These are phyloP conservation scores for Gossypium davidsonii DNA, from an alignment of 441 rosid species.

Conservation along the genomic window DNA sequence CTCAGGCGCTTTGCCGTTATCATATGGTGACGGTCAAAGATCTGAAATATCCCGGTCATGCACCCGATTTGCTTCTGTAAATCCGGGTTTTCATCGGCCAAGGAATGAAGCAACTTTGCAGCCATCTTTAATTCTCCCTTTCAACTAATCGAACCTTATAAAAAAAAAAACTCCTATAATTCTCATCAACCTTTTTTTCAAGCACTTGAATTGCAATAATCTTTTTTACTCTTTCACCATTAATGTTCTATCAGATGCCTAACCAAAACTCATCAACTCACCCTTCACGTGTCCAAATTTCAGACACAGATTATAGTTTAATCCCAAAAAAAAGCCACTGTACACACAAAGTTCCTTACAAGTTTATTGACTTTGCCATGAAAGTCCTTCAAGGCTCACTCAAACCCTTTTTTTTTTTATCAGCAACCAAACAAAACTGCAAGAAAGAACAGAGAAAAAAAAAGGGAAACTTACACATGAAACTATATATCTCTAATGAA, in stretches of 20 bases:
- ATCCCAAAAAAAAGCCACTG: constrained; percentile 6
- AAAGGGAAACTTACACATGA: constrained; percentile 17
- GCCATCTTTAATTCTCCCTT: constrained; percentile 46
- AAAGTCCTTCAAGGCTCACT: constrained; percentile 25
- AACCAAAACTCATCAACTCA: constrained; percentile 2
- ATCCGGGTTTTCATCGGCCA: constrained; percentile 85
- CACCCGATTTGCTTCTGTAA: constrained; percentile 90
- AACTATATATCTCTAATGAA: constrained; percentile 4
- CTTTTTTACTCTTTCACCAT: background rate
- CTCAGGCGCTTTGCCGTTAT: constrained; percentile 42
- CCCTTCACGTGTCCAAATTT: background rate
- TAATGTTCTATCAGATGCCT: constrained; percentile 12
- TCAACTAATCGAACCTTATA: background rate
- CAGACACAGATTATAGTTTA: constrained; percentile 21
- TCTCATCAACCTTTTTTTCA: background rate
- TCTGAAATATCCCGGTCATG: constrained; percentile 83
- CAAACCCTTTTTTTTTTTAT: constrained; percentile 7
- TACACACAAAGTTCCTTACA: too few species aligned
- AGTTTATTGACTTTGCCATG: constrained; percentile 14
- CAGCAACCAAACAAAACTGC: constrained; percentile 21
- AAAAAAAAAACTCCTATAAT: background rate
- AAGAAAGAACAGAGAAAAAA: background rate
- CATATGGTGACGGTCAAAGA: constrained; percentile 70
- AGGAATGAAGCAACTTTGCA: constrained; percentile 75
- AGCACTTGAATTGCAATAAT: constrained; percentile 7